These are phyloP conservation scores for Solanum microdontum DNA, from an alignment of 257 asterid species.

Conservation along the genomic window DNA sequence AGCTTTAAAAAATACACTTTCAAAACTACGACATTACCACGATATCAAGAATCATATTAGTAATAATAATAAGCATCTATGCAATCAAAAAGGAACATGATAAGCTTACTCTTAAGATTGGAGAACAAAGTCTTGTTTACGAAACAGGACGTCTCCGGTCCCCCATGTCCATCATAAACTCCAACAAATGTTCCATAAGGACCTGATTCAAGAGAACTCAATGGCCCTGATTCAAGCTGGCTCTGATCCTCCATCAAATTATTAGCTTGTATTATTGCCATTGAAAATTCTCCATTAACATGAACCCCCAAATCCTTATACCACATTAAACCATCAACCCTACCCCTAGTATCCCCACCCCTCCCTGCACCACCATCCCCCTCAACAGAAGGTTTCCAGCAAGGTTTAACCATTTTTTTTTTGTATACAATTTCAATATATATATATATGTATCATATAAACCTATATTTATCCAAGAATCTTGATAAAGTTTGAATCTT, in stretches of 20 bases:
- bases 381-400: slow-evolving; percentile 74
- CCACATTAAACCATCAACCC: slow-evolving; percentile 77
- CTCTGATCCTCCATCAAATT: slow-evolving; percentile 83
- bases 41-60: neutral
- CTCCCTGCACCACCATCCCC: slow-evolving; percentile 40
- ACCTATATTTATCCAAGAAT: neutral
- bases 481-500: neutral
- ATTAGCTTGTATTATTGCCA: slow-evolving; percentile 92
- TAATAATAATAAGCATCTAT: neutral
- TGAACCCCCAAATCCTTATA: slow-evolving; percentile 75
- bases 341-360: slow-evolving; percentile 46
- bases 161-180: slow-evolving; percentile 98
- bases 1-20: neutral
- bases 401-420: slow-evolving; percentile 56
- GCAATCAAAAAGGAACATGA: slow-evolving; percentile 2
- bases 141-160: slow-evolving; percentile 84
- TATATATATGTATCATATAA: neutral
- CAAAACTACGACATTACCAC: neutral
- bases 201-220: slow-evolving; percentile 59
- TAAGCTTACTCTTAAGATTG: slow-evolving; percentile 68
- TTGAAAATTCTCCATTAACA: slow-evolving; percentile 70
- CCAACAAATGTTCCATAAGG: slow-evolving; percentile 86
- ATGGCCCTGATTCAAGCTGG: slow-evolving; percentile 81
- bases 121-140: slow-evolving; percentile 52
- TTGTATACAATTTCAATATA: neutral